Evolutionary conservation across 169 alveolate genomes (phyloP).

Genomic region (Babesia ovata): DNA sequence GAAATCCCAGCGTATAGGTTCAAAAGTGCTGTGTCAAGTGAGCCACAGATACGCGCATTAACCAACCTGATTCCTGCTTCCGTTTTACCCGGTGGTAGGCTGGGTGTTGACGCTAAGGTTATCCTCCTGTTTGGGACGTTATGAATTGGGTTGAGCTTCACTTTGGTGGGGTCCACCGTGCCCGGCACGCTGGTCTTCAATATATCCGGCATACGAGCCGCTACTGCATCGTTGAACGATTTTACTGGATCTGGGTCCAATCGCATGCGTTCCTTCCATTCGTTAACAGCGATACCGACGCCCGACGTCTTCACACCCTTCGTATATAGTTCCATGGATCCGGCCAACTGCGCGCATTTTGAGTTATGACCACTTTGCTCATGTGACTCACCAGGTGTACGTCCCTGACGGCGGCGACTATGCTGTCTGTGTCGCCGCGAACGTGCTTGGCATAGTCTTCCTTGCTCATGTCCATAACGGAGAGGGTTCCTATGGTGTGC

Average conservation of each 20-base stretch:
- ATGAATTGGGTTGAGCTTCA: conserved; percentile 7
- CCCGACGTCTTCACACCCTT: neutral
- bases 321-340: conserved; percentile 7
- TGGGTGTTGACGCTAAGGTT: neutral
- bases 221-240: neutral
- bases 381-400: conserved; percentile 19
- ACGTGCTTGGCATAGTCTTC: conserved; percentile 47
- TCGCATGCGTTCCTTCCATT: conserved; percentile 17
- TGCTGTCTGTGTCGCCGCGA: neutral
- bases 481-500: conserved; percentile 23
- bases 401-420: conserved; percentile 32
- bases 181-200: neutral
- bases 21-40: neutral
- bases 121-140: conserved; percentile 16
- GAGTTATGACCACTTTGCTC: neutral
- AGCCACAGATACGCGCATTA: neutral
- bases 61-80: conserved; percentile 10
- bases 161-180: neutral
- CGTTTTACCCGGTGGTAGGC: conserved; percentile 6
- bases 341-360: conserved; percentile 5
- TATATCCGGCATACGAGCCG: neutral
- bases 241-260: conserved; percentile 8
- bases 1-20: conserved; percentile 22
- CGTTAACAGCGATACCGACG: conserved; percentile 1
- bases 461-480: conserved; percentile 38